Conservation (phyloP, 1,284 basidiomycete species). For the Trichosporon faecale region DNA sequence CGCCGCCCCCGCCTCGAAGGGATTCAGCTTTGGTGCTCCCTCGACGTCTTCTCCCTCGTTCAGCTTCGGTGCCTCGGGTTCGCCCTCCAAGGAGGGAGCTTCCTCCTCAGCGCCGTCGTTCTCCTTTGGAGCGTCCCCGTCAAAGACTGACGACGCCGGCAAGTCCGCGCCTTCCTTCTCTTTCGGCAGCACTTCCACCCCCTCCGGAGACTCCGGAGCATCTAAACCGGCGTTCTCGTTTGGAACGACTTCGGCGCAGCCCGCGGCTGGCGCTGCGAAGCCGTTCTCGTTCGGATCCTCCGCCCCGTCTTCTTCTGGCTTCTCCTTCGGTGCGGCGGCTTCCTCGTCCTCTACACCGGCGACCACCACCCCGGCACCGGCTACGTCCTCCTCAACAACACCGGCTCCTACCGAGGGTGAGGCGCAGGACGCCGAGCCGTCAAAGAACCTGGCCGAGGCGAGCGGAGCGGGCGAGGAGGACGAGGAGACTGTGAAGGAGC, state of each 20-base stretch:
- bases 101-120: conserved; percentile 19
- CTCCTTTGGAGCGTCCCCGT: conserved; percentile 16
- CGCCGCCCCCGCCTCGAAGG: conserved; percentile 16
- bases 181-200: conserved; percentile 31
- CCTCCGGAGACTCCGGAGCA: conserved; percentile 18
- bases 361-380: conserved; percentile 16
- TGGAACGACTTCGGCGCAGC: conserved; percentile 14
- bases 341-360: background rate
- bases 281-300: conserved; percentile 25
- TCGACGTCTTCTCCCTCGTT: background rate
- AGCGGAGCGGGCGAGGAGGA: conserved; percentile 62
- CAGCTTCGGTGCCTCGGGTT: conserved; percentile 11
- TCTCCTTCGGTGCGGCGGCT: conserved; percentile 20
- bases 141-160: background rate
- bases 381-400: background rate
- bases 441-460: conserved; percentile 39
- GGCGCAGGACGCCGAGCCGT: conserved; percentile 27
- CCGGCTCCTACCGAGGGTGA: conserved; percentile 15
- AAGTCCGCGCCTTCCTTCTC: conserved; percentile 24
- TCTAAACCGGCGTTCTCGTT: conserved; percentile 23
- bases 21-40: conserved; percentile 12
- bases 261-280: conserved; percentile 25
- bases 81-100: background rate
- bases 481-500: conserved; percentile 66
- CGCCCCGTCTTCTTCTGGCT: conserved; percentile 8